A percentile compares a stretch with the other conserved stretches of the same genome.
Evolutionary conservation across 257 asterid species (phyloP).

Genomic region (Apocynum venetum): DNA sequence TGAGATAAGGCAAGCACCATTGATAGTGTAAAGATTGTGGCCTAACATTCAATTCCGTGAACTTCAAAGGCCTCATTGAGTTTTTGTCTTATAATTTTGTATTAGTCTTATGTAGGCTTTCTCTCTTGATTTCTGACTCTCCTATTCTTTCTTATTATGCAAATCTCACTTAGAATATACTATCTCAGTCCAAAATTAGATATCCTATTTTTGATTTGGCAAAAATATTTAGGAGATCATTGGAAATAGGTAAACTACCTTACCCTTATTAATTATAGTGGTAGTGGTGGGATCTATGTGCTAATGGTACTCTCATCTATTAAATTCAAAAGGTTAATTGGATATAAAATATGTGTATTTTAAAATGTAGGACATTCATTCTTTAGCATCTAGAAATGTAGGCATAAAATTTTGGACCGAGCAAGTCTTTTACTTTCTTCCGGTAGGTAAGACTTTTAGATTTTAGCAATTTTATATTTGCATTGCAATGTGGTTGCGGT

Average conservation of each 20-base stretch:
- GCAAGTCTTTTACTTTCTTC: not conserved
- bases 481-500: not conserved
- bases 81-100: not conserved
- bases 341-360: too few species aligned
- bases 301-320: not conserved
- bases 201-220: not conserved
- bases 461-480: not conserved
- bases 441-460: not conserved
- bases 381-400: not conserved
- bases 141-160: not conserved
- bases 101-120: not conserved
- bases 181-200: not conserved
- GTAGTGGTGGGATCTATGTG: not conserved
- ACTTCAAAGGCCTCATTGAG: not conserved
- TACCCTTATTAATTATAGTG: too few species aligned
- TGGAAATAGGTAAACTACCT: not conserved
- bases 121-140: not conserved
- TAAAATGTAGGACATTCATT: not conserved
- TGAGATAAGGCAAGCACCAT: not conserved
- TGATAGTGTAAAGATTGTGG: not conserved
- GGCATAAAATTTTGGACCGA: not conserved
- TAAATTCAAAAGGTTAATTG: too few species aligned
- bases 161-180: not conserved
- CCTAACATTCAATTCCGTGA: not conserved
- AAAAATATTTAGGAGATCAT: not conserved